Conservation (phyloP, 2,329 filamentous ascomycete species). For the Sarocladiaceae sp. region DNA sequence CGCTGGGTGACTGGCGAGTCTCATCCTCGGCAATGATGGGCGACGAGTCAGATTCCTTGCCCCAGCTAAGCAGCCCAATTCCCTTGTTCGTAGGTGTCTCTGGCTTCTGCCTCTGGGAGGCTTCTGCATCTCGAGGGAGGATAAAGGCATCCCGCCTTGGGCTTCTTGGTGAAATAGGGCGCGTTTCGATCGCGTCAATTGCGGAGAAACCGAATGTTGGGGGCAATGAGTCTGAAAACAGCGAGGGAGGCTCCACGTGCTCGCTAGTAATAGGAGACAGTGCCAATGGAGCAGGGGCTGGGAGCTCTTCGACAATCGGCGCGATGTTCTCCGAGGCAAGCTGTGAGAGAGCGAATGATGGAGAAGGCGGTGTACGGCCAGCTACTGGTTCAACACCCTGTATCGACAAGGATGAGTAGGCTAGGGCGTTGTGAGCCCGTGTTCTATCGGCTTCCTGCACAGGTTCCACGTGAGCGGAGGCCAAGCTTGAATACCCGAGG, state of each 20-base stretch:
- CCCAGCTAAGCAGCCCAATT: slow-evolving; percentile 29
- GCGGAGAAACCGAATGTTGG: slow-evolving; percentile 36
- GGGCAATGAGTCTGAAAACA: slow-evolving; percentile 10
- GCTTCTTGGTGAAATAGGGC: slow-evolving; percentile 40
- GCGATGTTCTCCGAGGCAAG: slow-evolving; percentile 22
- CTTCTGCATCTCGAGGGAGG: slow-evolving; percentile 38
- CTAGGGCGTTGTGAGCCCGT: slow-evolving; percentile 14
- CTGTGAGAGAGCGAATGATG: slow-evolving; percentile 16
- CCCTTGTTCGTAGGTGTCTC: slow-evolving; percentile 33
- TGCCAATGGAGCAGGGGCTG: slow-evolving; percentile 21
- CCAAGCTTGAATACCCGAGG: slow-evolving; percentile 13
- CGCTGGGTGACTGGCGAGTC: slow-evolving; percentile 46
- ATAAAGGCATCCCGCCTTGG: slow-evolving; percentile 52
- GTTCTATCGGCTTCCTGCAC: slow-evolving; percentile 12
- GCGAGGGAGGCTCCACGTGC: slow-evolving; percentile 7
- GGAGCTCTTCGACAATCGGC: slow-evolving; percentile 16
- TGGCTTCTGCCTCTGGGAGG: slow-evolving; percentile 18
- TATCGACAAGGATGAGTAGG: slow-evolving; percentile 14
- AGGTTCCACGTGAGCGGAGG: slow-evolving; percentile 22
- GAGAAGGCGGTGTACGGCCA: slow-evolving; percentile 13
- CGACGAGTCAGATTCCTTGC: slow-evolving; percentile 32
- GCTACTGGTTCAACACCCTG: slow-evolving; percentile 16
- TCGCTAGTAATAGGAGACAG: slow-evolving; percentile 31
- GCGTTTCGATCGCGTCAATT: slow-evolving; percentile 39
- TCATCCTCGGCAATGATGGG: slow-evolving; percentile 59